Conservation (phyloP, 2,329 filamentous ascomycete species). For the Aspergillus hortae region DNA sequence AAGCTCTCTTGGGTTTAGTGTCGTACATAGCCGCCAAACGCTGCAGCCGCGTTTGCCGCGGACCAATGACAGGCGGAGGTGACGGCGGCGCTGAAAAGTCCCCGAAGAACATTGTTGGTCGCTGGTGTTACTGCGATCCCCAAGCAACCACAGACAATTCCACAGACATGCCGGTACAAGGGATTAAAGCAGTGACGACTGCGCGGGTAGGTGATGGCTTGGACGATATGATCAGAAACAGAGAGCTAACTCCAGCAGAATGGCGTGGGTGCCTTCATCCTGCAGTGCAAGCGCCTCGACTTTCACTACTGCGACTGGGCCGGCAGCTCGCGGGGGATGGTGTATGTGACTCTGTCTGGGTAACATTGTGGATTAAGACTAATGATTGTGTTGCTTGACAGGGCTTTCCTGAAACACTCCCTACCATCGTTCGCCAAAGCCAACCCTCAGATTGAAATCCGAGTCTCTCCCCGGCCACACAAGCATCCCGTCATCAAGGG, state of each 20-base stretch:
- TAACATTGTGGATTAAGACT: not conserved
- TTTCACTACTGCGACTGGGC: constrained; percentile 98
- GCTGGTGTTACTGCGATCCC: not conserved
- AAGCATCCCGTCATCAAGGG: constrained; percentile 87
- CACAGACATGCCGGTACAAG: constrained; percentile 43
- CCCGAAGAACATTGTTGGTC: constrained; percentile 9
- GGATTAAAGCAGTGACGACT: constrained; percentile 53
- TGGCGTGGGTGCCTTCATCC: constrained; percentile 92
- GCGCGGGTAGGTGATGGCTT: constrained; percentile 47
- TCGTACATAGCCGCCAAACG: constrained; percentile 12
- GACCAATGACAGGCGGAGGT: constrained; percentile 21
- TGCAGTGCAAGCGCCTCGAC: constrained; percentile 93
- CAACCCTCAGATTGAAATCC: constrained; percentile 88
- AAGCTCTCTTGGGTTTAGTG: constrained; percentile 5
- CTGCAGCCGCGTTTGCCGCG: constrained; percentile 22
- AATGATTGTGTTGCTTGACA: constrained; percentile 34
- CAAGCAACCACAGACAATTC: constrained; percentile 7
- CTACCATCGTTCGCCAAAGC: constrained; percentile 73
- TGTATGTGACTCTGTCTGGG: constrained; percentile 53
- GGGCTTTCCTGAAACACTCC: constrained; percentile 73
- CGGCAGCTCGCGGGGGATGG: constrained; percentile 91
- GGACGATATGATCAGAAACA: not conserved
- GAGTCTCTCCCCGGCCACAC: constrained; percentile 81
- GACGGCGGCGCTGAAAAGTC: constrained; percentile 25
- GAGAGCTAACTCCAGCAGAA: constrained; percentile 58